phyloP scores from a whole-genome alignment of 78 protist species.

The Planoprotostelium fungivorum region DNA sequence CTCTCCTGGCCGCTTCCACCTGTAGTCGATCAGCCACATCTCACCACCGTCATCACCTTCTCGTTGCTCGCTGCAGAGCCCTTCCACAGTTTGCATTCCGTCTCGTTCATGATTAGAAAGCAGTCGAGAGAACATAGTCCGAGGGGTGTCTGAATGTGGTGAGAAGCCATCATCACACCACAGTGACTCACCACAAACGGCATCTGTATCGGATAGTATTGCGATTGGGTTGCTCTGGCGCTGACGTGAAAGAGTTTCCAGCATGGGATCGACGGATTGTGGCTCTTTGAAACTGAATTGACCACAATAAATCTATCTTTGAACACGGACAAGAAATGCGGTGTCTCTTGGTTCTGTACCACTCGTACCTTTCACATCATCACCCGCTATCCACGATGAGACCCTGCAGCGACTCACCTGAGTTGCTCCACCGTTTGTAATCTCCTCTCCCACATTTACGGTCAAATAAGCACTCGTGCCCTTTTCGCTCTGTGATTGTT shows the following conservation, averaged over 20 bases:
- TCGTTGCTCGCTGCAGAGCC: not conserved
- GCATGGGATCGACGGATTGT: not conserved
- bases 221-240: not conserved
- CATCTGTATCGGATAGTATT: not conserved
- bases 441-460: slow-evolving; percentile 32
- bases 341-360: slow-evolving; percentile 44
- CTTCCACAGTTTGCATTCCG: not conserved
- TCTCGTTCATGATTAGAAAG: not conserved
- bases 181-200: not conserved
- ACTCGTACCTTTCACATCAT: slow-evolving; percentile 26
- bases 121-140: not conserved
- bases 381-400: not conserved
- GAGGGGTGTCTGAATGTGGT: not conserved
- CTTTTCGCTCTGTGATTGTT: slow-evolving; percentile 29
- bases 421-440: slow-evolving; percentile 11
- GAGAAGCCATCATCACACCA: not conserved
- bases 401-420: not conserved
- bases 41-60: not conserved
- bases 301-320: slow-evolving; percentile 23
- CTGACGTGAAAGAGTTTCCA: not conserved
- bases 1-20: not conserved
- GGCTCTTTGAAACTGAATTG: not conserved
- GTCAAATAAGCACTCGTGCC: slow-evolving; percentile 67
- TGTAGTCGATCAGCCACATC: not conserved
- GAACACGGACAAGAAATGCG: slow-evolving; percentile 49